Percentiles rank a stretch among this genome's conserved stretches.
Evolutionary conservation across 345 rosid species (phyloP).

Genomic region (Mangifera indica): DNA sequence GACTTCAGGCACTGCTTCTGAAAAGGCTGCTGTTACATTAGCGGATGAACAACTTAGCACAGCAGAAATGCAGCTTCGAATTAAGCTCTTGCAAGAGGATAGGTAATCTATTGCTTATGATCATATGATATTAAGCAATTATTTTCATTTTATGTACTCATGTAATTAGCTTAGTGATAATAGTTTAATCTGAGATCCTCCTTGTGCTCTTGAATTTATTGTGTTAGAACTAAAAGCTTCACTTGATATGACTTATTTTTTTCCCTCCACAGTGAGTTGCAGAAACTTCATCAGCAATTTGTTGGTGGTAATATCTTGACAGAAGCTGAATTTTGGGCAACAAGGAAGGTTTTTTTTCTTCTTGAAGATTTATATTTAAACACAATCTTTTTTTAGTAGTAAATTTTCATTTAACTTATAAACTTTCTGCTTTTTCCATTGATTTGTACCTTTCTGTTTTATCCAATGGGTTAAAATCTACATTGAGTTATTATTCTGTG

Average conservation of each 20-base stretch:
- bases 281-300: conserved; percentile 71
- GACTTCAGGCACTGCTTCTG: conserved; percentile 56
- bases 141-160: neutral
- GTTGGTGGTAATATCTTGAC: conserved; percentile 62
- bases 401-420: conserved; percentile 8
- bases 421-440: neutral
- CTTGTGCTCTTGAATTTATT: conserved; percentile 11
- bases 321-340: conserved; percentile 96
- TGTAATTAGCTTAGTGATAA: neutral
- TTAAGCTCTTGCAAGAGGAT: conserved; percentile 68
- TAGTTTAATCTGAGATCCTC: neutral
- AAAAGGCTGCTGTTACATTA: conserved; percentile 36
- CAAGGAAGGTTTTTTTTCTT: conserved; percentile 65
- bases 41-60: conserved; percentile 69
- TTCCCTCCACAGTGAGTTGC: conserved; percentile 59
- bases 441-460: conserved; percentile 8
- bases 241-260: conserved; percentile 11
- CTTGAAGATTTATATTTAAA: neutral
- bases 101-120: conserved; percentile 46
- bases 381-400: neutral
- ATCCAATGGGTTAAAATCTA: neutral
- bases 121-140: neutral
- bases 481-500: neutral
- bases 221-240: conserved; percentile 5
- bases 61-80: conserved; percentile 65